A percentile compares a stretch with the other conserved stretches of the same genome.
Conservation (phyloP, 169 alveolate genomes). For the Plasmodium malariae region DNA sequence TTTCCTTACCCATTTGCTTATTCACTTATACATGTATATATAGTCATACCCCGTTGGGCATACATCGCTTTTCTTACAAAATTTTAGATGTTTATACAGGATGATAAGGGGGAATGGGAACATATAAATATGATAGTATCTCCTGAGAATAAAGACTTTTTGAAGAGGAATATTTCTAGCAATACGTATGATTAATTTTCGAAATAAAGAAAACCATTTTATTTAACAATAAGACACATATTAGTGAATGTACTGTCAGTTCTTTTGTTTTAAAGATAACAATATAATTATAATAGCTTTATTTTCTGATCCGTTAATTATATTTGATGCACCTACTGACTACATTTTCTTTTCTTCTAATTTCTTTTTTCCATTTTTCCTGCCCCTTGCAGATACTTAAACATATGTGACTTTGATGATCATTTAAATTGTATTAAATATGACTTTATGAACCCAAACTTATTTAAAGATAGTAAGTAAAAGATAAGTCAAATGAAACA, state of each 20-base stretch:
- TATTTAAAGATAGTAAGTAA: slow-evolving; percentile 19
- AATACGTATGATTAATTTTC: slow-evolving; percentile 19
- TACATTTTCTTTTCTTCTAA: too few relatives aligned
- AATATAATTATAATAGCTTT: too few relatives aligned
- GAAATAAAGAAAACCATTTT: background rate
- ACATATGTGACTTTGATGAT: slow-evolving; percentile 68
- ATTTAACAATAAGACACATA: background rate
- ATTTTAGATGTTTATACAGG: slow-evolving; percentile 42
- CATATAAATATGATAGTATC: slow-evolving; percentile 13
- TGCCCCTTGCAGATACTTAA: slow-evolving; percentile 30
- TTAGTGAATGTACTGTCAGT: background rate
- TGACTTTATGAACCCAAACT: slow-evolving; percentile 71
- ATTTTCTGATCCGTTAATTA: too few relatives aligned
- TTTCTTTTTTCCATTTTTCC: background rate
- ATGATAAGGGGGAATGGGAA: slow-evolving; percentile 33
- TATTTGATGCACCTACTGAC: too few relatives aligned
- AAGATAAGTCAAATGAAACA: too few relatives aligned
- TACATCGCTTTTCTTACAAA: slow-evolving; percentile 25
- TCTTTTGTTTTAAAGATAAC: too few relatives aligned
- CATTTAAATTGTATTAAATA: slow-evolving; percentile 56
- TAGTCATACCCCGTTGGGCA: background rate
- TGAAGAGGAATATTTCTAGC: slow-evolving; percentile 42
- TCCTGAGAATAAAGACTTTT: slow-evolving; percentile 30
- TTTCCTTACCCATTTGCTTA: background rate
- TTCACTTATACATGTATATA: too few relatives aligned